These are phyloP conservation scores for Epichloe amarillans DNA, from an alignment of 2,329 filamentous ascomycete species.

Conservation along the genomic window DNA sequence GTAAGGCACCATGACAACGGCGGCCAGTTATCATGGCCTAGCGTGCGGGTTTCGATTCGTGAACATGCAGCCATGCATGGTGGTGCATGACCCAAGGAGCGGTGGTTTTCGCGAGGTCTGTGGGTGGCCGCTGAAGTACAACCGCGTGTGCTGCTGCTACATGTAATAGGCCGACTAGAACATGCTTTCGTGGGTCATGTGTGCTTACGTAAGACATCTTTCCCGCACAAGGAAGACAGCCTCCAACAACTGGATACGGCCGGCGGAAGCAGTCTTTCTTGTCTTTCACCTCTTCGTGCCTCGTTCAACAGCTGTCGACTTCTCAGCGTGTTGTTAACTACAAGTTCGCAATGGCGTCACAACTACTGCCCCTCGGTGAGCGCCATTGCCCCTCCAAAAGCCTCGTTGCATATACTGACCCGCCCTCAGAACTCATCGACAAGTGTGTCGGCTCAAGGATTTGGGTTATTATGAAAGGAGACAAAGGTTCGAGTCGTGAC, in stretches of 20 bases:
- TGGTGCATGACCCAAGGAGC: background rate
- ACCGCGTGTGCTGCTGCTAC: background rate
- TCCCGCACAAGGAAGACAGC: background rate
- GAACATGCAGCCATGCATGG: slow-evolving; percentile 6
- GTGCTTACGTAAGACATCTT: slow-evolving; percentile 1
- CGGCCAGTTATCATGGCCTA: slow-evolving; percentile 10
- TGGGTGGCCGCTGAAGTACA: background rate
- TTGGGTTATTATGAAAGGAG: slow-evolving; percentile 99
- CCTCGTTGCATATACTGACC: background rate
- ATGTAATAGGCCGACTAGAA: background rate
- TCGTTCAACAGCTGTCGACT: background rate
- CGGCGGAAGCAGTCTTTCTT: background rate
- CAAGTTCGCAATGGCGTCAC: slow-evolving; percentile 47
- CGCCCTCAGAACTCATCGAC: slow-evolving; percentile 74
- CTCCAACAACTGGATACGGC: background rate
- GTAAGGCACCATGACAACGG: slow-evolving; percentile 6
- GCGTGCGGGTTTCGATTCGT: background rate
- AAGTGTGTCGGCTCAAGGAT: slow-evolving; percentile 96
- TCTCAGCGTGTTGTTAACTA: background rate
- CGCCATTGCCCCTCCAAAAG: background rate
- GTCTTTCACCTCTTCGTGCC: background rate
- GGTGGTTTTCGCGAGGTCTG: background rate
- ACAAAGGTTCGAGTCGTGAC: slow-evolving; percentile 55
- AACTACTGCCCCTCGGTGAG: slow-evolving; percentile 58
- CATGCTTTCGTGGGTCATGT: background rate